Evolutionary conservation across 352 stramenopile genomes (phyloP).

Genomic region (Phytophthora kernoviae): DNA sequence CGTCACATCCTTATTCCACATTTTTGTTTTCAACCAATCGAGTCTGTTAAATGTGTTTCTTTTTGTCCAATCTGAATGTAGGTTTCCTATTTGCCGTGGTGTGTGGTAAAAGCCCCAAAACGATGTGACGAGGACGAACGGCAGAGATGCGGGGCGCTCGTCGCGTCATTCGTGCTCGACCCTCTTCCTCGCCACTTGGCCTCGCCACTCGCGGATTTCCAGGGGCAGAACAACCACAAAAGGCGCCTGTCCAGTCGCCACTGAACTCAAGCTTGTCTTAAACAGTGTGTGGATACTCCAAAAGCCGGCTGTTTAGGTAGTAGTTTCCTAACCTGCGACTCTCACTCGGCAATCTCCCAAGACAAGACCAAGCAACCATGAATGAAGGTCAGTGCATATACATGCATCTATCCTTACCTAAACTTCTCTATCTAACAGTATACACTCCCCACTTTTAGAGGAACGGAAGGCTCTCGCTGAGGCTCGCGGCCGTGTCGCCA

Average conservation of each 20-base stretch:
- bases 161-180: conserved; percentile 7
- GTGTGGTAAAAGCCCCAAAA: conserved; percentile 8
- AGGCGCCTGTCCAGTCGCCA: not conserved
- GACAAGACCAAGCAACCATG: conserved; percentile 12
- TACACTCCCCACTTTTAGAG: conserved; percentile 21
- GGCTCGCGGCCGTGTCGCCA: conserved; percentile 54
- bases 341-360: conserved; percentile 1
- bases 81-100: no score
- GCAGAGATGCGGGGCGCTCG: not conserved
- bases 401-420: no score
- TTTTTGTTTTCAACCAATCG: no score
- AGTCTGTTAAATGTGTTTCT: no score
- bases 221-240: not conserved
- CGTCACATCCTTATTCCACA: no score
- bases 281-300: no score
- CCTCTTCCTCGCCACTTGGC: no score
- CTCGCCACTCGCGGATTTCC: not conserved
- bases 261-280: not conserved
- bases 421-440: not conserved
- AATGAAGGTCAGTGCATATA: conserved; percentile 22
- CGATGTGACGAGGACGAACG: conserved; percentile 14
- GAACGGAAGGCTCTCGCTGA: conserved; percentile 57
- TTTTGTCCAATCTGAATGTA: conserved; percentile 18
- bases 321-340: not conserved
- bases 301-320: no score